Percentiles rank a stretch among this genome's conserved stretches.
Evolutionary conservation across 2,329 filamentous ascomycete genomes (phyloP).

Genomic region (Herpotrichia juniperi): DNA sequence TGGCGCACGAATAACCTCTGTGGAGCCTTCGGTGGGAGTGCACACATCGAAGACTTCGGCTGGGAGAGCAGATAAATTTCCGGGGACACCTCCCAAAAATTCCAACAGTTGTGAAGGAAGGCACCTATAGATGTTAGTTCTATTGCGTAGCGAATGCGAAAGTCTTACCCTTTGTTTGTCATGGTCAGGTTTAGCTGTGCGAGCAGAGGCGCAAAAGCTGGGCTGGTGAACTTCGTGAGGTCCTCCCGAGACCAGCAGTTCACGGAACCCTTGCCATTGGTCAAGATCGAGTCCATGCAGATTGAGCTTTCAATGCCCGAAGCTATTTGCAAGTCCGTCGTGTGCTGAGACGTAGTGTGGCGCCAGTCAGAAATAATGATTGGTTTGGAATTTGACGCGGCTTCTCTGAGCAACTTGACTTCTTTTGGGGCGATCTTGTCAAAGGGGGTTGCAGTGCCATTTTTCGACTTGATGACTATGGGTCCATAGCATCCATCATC

Average conservation of each 20-base stretch:
- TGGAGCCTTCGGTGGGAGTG: constrained; percentile 51
- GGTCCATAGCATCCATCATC: constrained; percentile 66
- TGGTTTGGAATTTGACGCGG: constrained; percentile 55
- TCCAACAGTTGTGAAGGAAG: constrained; percentile 54
- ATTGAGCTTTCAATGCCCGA: constrained; percentile 55
- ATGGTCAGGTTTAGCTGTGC: constrained; percentile 43
- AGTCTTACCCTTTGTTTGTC: constrained; percentile 45
- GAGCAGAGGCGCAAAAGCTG: constrained; percentile 35
- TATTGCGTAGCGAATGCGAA: neutral
- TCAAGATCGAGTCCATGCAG: constrained; percentile 66
- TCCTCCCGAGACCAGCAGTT: constrained; percentile 57
- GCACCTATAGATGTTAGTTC: constrained; percentile 26
- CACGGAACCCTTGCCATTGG: constrained; percentile 67
- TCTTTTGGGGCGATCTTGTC: constrained; percentile 52
- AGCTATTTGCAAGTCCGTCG: constrained; percentile 51
- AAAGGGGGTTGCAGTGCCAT: constrained; percentile 55
- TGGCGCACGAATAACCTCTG: constrained; percentile 52
- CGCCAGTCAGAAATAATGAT: constrained; percentile 64
- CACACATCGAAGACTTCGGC: constrained; percentile 47
- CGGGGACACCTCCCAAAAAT: constrained; percentile 23
- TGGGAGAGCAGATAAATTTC: constrained; percentile 18
- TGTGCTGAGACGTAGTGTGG: constrained; percentile 58
- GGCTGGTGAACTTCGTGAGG: constrained; percentile 49
- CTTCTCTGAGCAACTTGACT: constrained; percentile 54
- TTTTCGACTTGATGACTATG: constrained; percentile 54